Percentiles rank a stretch among this genome's conserved stretches.
Conservation (phyloP, 2,329 filamentous ascomycete genomes). For the Stenocarpella maydis region DNA sequence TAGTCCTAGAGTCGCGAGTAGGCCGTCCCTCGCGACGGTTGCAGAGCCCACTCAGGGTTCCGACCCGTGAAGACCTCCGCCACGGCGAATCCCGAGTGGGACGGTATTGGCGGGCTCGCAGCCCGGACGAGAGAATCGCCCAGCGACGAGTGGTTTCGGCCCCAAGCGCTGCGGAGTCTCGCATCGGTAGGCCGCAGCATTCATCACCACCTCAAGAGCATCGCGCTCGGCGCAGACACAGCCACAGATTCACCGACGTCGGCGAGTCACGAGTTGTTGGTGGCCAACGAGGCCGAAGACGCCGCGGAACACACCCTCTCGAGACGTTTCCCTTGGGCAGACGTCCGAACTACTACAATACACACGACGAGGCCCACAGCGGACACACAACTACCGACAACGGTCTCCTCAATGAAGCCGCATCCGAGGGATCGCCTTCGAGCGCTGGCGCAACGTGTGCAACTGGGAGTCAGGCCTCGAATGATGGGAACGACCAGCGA, state of each 20-base stretch:
- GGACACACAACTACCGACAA: not conserved
- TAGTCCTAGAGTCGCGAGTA: constrained; percentile 6
- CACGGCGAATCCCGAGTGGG: constrained; percentile 18
- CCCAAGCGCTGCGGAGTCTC: constrained; percentile 6
- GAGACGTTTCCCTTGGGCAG: not conserved
- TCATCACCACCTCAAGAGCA: not conserved
- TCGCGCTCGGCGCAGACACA: not conserved
- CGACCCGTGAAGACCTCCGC: constrained; percentile 5
- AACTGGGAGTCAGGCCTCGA: constrained; percentile 28
- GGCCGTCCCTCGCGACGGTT: not conserved
- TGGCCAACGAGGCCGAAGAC: not conserved
- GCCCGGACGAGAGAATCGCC: not conserved
- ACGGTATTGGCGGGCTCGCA: not conserved
- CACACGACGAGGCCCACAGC: constrained; percentile 3
- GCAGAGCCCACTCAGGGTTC: not conserved
- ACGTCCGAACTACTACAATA: not conserved
- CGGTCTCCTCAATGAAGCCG: not conserved
- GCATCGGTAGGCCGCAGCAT: constrained; percentile 1
- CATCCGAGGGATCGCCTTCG: constrained; percentile 1
- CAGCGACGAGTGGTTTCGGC: not conserved
- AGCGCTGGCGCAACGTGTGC: constrained; percentile 32
- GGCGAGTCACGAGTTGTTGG: constrained; percentile 10
- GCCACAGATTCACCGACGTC: not conserved
- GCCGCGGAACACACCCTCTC: not conserved
- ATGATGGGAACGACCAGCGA: not conserved